Conservation (phyloP, 768 basidiomycete genomes). For the Mycena polygramma region DNA sequence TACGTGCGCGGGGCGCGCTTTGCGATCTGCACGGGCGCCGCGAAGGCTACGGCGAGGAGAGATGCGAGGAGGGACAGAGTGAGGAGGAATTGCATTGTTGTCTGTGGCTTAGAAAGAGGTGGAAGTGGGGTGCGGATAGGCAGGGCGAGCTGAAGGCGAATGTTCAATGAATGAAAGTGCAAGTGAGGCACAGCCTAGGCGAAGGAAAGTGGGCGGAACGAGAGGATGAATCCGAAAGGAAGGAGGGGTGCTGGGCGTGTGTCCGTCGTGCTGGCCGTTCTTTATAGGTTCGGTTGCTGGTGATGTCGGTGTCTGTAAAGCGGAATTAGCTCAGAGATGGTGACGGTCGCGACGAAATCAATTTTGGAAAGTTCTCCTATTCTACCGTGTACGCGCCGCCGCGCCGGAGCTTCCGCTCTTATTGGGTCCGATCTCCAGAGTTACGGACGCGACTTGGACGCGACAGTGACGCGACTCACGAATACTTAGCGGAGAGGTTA, state of each 20-base stretch:
- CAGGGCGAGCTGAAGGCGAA: no score
- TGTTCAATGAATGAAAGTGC: slow-evolving; percentile 12
- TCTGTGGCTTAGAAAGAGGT: no score
- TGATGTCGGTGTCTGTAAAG: neutral
- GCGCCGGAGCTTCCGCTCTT: no score
- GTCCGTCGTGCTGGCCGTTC: neutral
- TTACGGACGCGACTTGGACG: no score
- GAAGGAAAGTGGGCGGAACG: slow-evolving; percentile 25
- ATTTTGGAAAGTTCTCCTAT: neutral
- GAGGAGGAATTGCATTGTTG: slow-evolving; percentile 23
- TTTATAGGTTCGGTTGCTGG: neutral
- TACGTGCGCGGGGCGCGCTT: slow-evolving; percentile 30
- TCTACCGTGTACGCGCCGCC: no score
- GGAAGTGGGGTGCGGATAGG: no score
- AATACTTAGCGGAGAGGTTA: no score
- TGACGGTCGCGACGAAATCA: neutral
- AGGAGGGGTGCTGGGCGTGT: slow-evolving; percentile 3
- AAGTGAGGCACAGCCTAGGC: slow-evolving; percentile 33
- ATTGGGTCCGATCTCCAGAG: no score
- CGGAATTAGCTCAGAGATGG: no score
- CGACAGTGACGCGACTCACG: no score
- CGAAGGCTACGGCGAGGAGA: neutral
- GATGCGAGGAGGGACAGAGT: slow-evolving; percentile 11
- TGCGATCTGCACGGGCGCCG: slow-evolving; percentile 22
- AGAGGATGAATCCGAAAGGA: slow-evolving; percentile 9